A percentile compares a stretch with the other conserved stretches of the same genome.
phyloP scores from a whole-genome alignment of 2,329 filamentous ascomycete species.

The Coccinonectria pachysandricola region DNA sequence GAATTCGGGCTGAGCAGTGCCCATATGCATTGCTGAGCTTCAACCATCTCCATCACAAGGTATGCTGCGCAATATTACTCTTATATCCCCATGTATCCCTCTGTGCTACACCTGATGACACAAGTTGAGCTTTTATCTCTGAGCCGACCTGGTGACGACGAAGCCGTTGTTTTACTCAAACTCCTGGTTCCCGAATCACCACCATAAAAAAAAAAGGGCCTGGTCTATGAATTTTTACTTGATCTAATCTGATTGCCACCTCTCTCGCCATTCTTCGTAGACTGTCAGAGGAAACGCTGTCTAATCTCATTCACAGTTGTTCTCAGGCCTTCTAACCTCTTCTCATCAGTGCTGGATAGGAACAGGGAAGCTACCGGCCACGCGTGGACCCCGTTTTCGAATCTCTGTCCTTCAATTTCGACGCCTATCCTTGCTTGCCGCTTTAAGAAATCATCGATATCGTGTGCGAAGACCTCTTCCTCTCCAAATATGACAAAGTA shows the following conservation, averaged over 20 bases:
- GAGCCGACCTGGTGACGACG: slow-evolving; percentile 28
- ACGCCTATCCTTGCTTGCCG: slow-evolving; percentile 43
- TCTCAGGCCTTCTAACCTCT: slow-evolving; percentile 42
- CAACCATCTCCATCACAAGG: too few relatives aligned
- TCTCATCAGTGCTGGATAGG: slow-evolving; percentile 36
- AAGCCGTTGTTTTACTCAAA: slow-evolving; percentile 39
- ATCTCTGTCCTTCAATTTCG: slow-evolving; percentile 46
- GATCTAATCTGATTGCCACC: slow-evolving; percentile 52
- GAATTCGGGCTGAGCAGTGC: too few relatives aligned
- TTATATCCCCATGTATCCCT: slow-evolving; percentile 1
- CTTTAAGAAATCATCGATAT: slow-evolving; percentile 51
- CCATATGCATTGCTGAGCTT: too few relatives aligned
- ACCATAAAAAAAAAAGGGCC: slow-evolving; percentile 8
- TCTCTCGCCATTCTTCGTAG: slow-evolving; percentile 8
- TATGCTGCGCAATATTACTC: slow-evolving; percentile 3
- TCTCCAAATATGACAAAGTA: slow-evolving; percentile 63
- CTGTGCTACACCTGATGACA: slow-evolving; percentile 28
- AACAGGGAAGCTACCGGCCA: slow-evolving; percentile 69
- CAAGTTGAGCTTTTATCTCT: slow-evolving; percentile 25
- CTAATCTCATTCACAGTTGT: slow-evolving; percentile 29
- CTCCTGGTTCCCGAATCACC: slow-evolving; percentile 36
- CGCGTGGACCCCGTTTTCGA: slow-evolving; percentile 62
- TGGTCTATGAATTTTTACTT: slow-evolving; percentile 39
- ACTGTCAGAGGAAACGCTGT: too few relatives aligned
- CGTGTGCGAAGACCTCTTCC: slow-evolving; percentile 67